Conservation (phyloP, 768 basidiomycete species). For the Naganishia randhawae region DNA sequence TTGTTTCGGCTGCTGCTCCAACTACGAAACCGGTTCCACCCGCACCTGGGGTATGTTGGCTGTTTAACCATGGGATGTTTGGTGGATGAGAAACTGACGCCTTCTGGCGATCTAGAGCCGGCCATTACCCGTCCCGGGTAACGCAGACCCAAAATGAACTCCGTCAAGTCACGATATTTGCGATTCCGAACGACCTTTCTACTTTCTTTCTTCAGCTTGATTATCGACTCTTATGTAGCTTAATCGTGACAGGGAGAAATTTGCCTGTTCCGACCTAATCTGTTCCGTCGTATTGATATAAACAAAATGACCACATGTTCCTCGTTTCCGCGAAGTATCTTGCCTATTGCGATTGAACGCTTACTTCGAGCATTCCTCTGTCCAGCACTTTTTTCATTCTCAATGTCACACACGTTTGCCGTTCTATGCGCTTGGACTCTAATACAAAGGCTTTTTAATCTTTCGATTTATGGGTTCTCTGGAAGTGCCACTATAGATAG, state of each 20-base stretch:
- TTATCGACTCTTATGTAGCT: neutral
- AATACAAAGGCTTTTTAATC: too few species aligned
- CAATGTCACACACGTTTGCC: too few species aligned
- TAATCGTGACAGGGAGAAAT: neutral
- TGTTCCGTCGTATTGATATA: neutral
- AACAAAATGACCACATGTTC: too few species aligned
- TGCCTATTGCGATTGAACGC: too few species aligned
- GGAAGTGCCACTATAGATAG: too few species aligned
- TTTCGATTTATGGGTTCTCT: too few species aligned
- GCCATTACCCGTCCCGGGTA: conserved; percentile 23
- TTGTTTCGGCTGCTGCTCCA: neutral
- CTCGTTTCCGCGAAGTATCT: too few species aligned
- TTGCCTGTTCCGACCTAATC: neutral
- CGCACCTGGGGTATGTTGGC: conserved; percentile 3
- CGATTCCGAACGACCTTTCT: neutral
- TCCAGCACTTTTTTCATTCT: too few species aligned
- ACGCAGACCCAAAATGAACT: conserved; percentile 2
- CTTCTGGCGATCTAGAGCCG: neutral
- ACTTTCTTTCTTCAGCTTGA: neutral
- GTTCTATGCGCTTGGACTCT: too few species aligned
- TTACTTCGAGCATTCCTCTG: too few species aligned
- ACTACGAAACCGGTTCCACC: conserved; percentile 1
- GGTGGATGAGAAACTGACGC: neutral
- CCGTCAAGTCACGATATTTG: neutral
- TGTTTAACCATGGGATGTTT: neutral